A percentile compares a stretch with the other conserved stretches of the same genome.
phyloP scores from a whole-genome alignment of 768 basidiomycete species.

The Leccinum barrowsii region DNA sequence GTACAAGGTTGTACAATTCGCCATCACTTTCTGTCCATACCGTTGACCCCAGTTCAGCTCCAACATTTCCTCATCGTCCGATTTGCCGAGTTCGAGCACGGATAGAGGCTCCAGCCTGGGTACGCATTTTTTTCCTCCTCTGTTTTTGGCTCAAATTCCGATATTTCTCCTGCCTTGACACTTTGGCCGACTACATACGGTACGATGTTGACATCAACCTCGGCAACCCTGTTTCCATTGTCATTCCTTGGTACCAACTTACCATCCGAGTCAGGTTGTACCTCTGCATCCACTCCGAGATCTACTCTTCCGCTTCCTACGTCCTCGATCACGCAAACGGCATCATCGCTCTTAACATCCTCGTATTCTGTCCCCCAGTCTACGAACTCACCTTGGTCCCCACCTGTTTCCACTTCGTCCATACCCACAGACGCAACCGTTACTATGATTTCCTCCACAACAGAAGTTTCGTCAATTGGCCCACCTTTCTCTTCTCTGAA shows the following conservation, averaged over 20 bases:
- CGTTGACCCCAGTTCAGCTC: slow-evolving; percentile 2
- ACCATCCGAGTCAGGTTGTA: background rate
- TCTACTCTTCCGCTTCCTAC: background rate
- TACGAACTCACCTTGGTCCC: background rate
- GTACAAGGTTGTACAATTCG: slow-evolving; percentile 10
- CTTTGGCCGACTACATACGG: background rate
- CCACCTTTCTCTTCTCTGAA: background rate
- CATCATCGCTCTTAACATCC: background rate
- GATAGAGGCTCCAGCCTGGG: slow-evolving; percentile 12
- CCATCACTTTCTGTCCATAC: background rate
- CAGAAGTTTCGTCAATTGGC: slow-evolving; percentile 9
- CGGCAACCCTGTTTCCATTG: background rate
- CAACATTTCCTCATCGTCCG: background rate
- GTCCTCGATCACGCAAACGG: background rate
- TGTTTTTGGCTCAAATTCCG: slow-evolving; percentile 16
- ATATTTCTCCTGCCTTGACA: slow-evolving; percentile 4
- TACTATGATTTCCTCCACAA: slow-evolving; percentile 13
- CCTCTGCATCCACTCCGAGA: background rate
- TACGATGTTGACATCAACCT: no score
- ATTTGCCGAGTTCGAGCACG: background rate
- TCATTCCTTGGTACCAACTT: background rate
- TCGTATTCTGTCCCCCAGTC: background rate
- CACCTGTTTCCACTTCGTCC: background rate
- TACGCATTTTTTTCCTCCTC: slow-evolving; percentile 15
- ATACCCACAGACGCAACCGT: slow-evolving; percentile 2